A percentile compares a stretch with the other conserved stretches of the same genome.
These are phyloP conservation scores for Colletotrichum horii DNA, from an alignment of 2,329 filamentous ascomycete species.

Conservation along the genomic window DNA sequence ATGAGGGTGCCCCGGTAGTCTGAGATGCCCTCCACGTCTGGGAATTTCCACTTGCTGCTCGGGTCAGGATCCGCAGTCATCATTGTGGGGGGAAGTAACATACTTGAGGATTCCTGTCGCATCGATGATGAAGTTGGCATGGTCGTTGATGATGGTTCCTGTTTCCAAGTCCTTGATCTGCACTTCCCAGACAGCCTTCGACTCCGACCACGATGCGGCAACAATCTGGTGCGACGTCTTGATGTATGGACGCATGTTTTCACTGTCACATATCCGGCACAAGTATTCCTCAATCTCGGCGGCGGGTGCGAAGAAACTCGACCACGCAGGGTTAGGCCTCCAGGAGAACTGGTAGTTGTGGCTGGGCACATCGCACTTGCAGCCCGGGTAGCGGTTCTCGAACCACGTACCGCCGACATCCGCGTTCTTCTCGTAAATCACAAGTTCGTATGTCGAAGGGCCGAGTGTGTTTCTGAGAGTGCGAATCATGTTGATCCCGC, in stretches of 20 bases:
- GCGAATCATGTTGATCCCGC: conserved; percentile 34
- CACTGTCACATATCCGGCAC: conserved; percentile 50
- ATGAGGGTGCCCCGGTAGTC: conserved; percentile 53
- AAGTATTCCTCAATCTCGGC: conserved; percentile 63
- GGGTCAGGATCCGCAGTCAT: conserved; percentile 16
- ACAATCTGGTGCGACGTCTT: conserved; percentile 47
- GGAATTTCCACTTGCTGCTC: conserved; percentile 57
- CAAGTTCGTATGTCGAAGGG: conserved; percentile 43
- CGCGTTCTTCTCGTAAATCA: conserved; percentile 62
- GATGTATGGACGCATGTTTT: conserved; percentile 48
- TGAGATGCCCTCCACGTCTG: conserved; percentile 50
- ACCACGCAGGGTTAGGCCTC: conserved; percentile 64
- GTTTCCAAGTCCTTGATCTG: conserved; percentile 42
- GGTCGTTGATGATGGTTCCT: conserved; percentile 45
- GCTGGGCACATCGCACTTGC: conserved; percentile 60
- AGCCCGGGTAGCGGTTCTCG: conserved; percentile 64
- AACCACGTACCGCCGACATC: conserved; percentile 64
- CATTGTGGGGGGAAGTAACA: conserved; percentile 22
- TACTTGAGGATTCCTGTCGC: conserved; percentile 60
- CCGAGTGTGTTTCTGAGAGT: conserved; percentile 47
- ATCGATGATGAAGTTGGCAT: conserved; percentile 54
- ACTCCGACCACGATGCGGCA: conserved; percentile 50
- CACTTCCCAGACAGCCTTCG: conserved; percentile 46
- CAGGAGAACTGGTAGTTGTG: conserved; percentile 70
- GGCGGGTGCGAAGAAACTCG: conserved; percentile 59